Conservation (phyloP, 306 rosid species). For the Mimosa pudica region DNA sequence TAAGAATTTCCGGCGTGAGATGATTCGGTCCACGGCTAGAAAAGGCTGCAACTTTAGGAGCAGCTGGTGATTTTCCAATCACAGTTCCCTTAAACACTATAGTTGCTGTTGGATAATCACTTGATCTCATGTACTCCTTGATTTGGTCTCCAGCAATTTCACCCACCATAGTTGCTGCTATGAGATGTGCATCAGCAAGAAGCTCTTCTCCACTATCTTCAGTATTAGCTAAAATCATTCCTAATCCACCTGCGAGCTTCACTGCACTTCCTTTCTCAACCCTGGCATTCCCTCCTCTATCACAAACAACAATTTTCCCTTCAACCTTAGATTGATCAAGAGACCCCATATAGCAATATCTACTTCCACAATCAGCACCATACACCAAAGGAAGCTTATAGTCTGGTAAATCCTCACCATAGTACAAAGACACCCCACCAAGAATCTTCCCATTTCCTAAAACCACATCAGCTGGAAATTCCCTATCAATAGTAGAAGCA, state of each 20-base stretch:
- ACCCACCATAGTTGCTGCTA: conserved; percentile 88
- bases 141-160: conserved; percentile 64
- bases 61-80: conserved; percentile 65
- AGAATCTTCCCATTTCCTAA: conserved; percentile 64
- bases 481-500: conserved; percentile 80
- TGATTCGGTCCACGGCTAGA: conserved; percentile 88
- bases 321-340: conserved; percentile 54
- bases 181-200: conserved; percentile 77
- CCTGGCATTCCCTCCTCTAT: conserved; percentile 83
- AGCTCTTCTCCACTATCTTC: conserved; percentile 76
- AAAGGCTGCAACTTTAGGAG: conserved; percentile 84
- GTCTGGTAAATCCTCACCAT: conserved; percentile 55
- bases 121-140: conserved; percentile 49
- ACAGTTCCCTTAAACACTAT: conserved; percentile 75
- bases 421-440: conserved; percentile 69
- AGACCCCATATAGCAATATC: conserved; percentile 53
- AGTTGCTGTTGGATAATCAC: conserved; percentile 54
- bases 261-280: conserved; percentile 82
- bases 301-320: conserved; percentile 88
- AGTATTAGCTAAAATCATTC: conserved; percentile 65
- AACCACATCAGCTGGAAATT: conserved; percentile 75
- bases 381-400: conserved; percentile 63
- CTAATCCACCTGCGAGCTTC: conserved; percentile 73
- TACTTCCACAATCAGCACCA: conserved; percentile 55
- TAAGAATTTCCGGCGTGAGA: conserved; percentile 72